Percentiles rank a stretch among this genome's conserved stretches.
Conservation (phyloP, 148 eudicot species). For the Persicaria maculosa region DNA sequence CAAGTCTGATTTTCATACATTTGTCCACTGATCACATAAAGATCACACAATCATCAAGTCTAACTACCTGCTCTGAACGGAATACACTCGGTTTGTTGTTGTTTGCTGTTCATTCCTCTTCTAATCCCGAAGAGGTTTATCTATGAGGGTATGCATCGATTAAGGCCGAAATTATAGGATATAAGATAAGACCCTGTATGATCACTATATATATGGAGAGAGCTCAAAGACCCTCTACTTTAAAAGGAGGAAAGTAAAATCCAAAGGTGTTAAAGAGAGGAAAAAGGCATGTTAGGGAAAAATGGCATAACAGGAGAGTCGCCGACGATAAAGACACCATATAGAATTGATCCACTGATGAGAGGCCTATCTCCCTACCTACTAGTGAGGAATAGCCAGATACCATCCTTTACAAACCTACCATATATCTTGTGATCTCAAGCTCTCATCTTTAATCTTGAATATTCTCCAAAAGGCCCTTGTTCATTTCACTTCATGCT, state of each 20-base stretch:
- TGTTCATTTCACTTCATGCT: background rate
- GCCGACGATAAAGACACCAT: background rate
- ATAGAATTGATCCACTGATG: background rate
- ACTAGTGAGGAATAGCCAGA: background rate
- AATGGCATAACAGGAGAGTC: background rate
- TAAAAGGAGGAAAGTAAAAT: background rate
- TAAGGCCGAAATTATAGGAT: background rate
- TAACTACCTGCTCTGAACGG: too few species aligned
- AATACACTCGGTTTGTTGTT: too few species aligned
- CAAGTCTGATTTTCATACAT: too few species aligned
- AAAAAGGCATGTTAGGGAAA: background rate
- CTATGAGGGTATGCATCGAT: background rate
- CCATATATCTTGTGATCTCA: background rate
- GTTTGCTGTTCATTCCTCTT: too few species aligned
- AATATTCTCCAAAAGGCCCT: conserved; percentile 4
- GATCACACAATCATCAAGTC: too few species aligned
- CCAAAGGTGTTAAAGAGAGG: background rate
- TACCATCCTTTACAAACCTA: conserved; percentile 1
- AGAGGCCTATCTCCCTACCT: background rate
- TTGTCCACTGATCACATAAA: too few species aligned
- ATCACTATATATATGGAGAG: background rate
- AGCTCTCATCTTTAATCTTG: conserved; percentile 1
- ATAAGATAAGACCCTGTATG: too few species aligned
- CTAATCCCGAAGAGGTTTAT: too few species aligned
- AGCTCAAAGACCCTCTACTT: conserved; percentile 6